Evolutionary conservation across 192 early-diverging fungal species (phyloP).

Genomic region (Gonapodya prolifera): DNA sequence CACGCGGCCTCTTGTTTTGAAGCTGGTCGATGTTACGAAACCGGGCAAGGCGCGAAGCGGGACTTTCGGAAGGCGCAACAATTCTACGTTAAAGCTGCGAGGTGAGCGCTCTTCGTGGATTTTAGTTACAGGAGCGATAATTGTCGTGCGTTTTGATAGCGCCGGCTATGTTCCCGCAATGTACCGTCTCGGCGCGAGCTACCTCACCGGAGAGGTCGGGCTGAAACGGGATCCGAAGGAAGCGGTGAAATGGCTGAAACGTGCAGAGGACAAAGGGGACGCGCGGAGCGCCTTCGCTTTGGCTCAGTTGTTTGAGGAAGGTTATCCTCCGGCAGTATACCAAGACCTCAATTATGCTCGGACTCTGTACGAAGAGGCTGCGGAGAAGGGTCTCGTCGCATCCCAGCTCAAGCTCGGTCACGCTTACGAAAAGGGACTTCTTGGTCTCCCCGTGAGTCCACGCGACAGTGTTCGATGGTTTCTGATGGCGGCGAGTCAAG

Average conservation of each 20-base stretch:
- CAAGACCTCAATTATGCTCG: background rate
- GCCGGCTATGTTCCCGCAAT: conserved; percentile 9
- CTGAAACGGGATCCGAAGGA: conserved; percentile 9
- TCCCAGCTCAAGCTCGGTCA: conserved; percentile 8
- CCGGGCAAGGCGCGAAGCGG: background rate
- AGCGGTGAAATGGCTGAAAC: conserved; percentile 12
- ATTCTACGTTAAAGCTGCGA: conserved; percentile 68
- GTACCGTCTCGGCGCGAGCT: conserved; percentile 5
- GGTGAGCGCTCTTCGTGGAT: background rate
- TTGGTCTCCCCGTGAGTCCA: conserved; percentile 6
- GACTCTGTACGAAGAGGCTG: conserved; percentile 8
- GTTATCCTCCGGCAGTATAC: background rate
- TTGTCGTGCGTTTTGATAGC: too few relatives aligned
- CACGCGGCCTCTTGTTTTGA: background rate
- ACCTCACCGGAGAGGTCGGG: conserved; percentile 3
- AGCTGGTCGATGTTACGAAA: background rate
- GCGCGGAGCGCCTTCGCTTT: conserved; percentile 4
- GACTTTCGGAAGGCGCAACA: conserved; percentile 65
- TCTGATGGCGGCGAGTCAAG: background rate
- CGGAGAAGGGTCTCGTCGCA: conserved; percentile 1
- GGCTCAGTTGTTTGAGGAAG: background rate
- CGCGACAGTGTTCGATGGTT: conserved; percentile 4
- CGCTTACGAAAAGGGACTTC: conserved; percentile 6
- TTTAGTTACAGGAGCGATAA: too few relatives aligned
- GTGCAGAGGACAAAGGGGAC: background rate